phyloP scores from a whole-genome alignment of 2,329 filamentous ascomycete species.

The Pseudocercospora macadamiae region DNA sequence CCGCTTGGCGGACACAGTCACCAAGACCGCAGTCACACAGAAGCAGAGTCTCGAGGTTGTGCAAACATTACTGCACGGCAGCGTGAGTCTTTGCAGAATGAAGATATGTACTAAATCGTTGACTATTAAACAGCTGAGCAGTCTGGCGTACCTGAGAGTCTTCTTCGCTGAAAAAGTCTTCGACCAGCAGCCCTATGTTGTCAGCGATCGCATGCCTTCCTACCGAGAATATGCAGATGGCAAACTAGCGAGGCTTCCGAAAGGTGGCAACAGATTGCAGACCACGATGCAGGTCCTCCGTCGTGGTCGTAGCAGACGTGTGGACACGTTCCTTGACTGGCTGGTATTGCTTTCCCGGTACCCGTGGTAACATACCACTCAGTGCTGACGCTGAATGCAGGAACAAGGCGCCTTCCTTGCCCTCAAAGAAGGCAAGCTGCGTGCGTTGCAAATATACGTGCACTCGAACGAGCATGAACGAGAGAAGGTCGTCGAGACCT shows the following conservation, averaged over 20 bases:
- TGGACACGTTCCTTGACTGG: constrained; percentile 51
- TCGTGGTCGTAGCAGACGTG: constrained; percentile 44
- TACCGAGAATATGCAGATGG: constrained; percentile 40
- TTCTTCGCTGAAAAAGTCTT: constrained; percentile 41
- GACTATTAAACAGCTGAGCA: constrained; percentile 38
- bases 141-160: constrained; percentile 36
- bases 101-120: background rate
- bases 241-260: constrained; percentile 14
- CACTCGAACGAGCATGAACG: constrained; percentile 42
- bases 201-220: constrained; percentile 26
- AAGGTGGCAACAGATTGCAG: constrained; percentile 9
- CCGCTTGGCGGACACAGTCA: constrained; percentile 28
- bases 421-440: constrained; percentile 46
- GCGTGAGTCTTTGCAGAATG: constrained; percentile 38
- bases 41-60: constrained; percentile 52
- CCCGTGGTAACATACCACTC: background rate
- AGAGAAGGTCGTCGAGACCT: constrained; percentile 50
- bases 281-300: constrained; percentile 44
- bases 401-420: constrained; percentile 54
- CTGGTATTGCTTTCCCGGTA: constrained; percentile 41
- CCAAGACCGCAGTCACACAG: constrained; percentile 38
- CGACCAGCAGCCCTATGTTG: constrained; percentile 33
- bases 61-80: constrained; percentile 52
- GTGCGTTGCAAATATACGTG: constrained; percentile 52
- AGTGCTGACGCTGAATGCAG: constrained; percentile 41